Base-by-base conservation (phyloP, 2,329 filamentous ascomycete genomes). In the Aspergillus pseudoviridinutans region DNA sequence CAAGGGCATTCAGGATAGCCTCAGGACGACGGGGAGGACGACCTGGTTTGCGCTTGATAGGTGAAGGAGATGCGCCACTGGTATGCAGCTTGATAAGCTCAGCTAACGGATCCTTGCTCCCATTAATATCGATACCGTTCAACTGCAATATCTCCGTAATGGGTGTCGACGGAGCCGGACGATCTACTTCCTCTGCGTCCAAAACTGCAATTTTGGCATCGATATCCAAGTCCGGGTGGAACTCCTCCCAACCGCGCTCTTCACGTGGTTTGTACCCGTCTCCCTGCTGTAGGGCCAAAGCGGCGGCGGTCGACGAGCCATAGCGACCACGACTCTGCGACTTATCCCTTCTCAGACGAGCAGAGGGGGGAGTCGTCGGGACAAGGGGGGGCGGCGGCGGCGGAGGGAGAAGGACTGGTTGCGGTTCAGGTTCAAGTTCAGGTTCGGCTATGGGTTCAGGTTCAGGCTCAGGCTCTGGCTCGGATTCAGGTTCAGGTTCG, bases 241-340 rank as follows among this genome's bases (percentile, higher is more conserved):
- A 97, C 72, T 99, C 94, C 69, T 97, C 92, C 92, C 93, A 99
- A 53, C 91, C 91, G 61, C 93, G 87, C 78, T 99, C 94, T 76
- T 99, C 94, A 69, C 94, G 84, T 32, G 94, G 94, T 73, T 99
- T 99, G 77, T 97, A 97, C 52, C 93, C 92, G 78, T 97, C 94
- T 67, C 87, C 92, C 71, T 96, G 92, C 65, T 91, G 90, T 58
- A 94, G 89, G 5, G 91, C 92, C 52, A 92, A 91, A 25, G 92
- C 90, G 28, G 92, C 92, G 12, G 93, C 91, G n/a, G 88, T 78
- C 29, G 85, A 91, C 49, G 90, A 93, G 66, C 88, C 91, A 75
- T 90, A 95, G 63, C 90, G 84, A 72, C 90, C 89, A 66, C 82
- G 80, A 51, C 66, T 72, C 59, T 74, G 73, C 53, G 69, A 75